Evolutionary conservation across 805 yeast genomes (phyloP).

Genomic region (Barnettozyma sucrosica): DNA sequence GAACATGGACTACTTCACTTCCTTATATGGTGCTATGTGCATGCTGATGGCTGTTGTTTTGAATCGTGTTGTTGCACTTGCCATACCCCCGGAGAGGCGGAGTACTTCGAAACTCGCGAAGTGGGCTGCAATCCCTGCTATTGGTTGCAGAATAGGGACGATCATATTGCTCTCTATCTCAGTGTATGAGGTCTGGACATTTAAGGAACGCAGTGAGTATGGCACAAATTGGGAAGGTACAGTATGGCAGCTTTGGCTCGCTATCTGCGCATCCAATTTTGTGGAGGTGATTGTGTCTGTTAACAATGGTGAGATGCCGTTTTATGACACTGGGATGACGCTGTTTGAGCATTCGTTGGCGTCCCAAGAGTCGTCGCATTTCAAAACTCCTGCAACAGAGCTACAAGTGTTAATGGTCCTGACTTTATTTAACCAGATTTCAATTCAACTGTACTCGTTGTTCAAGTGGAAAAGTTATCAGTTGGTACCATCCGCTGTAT

Average conservation of each 20-base stretch:
- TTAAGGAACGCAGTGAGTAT: not conserved
- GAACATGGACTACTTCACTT: slow-evolving; percentile 37
- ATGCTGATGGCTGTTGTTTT: slow-evolving; percentile 52
- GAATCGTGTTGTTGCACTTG: slow-evolving; percentile 42
- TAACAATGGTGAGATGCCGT: slow-evolving; percentile 49
- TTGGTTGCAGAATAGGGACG: slow-evolving; percentile 12
- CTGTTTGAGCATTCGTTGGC: slow-evolving; percentile 72
- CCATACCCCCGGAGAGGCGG: not conserved
- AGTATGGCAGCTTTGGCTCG: slow-evolving; percentile 55
- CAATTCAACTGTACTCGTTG: slow-evolving; percentile 59
- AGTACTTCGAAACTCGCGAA: not conserved
- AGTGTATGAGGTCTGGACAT: not conserved
- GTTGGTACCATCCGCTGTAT: slow-evolving; percentile 54
- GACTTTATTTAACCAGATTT: slow-evolving; percentile 51
- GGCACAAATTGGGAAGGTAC: slow-evolving; percentile 25
- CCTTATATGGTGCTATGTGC: slow-evolving; percentile 47
- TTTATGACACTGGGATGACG: slow-evolving; percentile 62
- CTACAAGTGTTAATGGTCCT: slow-evolving; percentile 45
- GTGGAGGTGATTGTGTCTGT: slow-evolving; percentile 61
- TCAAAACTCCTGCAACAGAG: slow-evolving; percentile 40
- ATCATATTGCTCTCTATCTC: not conserved
- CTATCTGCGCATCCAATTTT: slow-evolving; percentile 56
- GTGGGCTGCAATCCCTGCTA: not conserved
- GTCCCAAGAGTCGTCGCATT: slow-evolving; percentile 62
- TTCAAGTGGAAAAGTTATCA: slow-evolving; percentile 48